These are phyloP conservation scores for Gymnopilus dilepis DNA, from an alignment of 768 basidiomycete species.

Conservation along the genomic window DNA sequence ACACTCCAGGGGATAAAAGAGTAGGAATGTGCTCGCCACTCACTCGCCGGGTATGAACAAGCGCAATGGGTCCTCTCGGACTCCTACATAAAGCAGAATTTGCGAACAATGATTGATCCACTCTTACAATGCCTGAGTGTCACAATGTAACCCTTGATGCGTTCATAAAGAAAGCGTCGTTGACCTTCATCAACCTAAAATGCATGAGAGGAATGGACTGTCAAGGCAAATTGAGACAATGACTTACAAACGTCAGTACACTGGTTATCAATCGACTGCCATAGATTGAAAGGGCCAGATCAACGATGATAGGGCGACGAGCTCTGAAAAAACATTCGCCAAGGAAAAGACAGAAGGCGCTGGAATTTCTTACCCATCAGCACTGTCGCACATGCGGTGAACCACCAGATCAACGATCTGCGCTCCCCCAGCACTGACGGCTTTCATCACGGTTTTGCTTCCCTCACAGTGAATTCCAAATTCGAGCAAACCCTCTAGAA, in stretches of 20 bases:
- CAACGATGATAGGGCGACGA: conserved; percentile 87
- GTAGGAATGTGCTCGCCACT: too few relatives aligned
- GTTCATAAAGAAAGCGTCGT: conserved; percentile 79
- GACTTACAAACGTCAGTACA: conserved; percentile 73
- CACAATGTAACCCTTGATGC: conserved; percentile 86
- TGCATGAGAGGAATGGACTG: conserved; percentile 10
- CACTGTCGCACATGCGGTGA: conserved; percentile 84
- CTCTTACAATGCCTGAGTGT: conserved; percentile 91
- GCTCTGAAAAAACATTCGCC: conserved; percentile 34
- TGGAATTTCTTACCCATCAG: conserved; percentile 61
- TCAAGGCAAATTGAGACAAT: conserved; percentile 1
- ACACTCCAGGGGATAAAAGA: too few relatives aligned
- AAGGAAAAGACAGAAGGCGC: not conserved
- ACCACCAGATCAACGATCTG: conserved; percentile 77
- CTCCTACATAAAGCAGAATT: too few relatives aligned
- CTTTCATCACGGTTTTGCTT: conserved; percentile 86
- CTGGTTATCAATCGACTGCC: conserved; percentile 87
- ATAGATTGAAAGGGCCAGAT: conserved; percentile 80
- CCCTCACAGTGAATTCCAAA: conserved; percentile 86
- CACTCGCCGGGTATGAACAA: too few relatives aligned
- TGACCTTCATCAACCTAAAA: conserved; percentile 84
- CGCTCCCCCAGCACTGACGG: conserved; percentile 82
- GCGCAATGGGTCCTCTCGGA: too few relatives aligned
- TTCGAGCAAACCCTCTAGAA: conserved; percentile 74
- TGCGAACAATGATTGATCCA: too few relatives aligned